Percentiles rank a stretch among this genome's conserved stretches.
phyloP scores from a whole-genome alignment of 257 asterid species.

The Ilex asprella region DNA sequence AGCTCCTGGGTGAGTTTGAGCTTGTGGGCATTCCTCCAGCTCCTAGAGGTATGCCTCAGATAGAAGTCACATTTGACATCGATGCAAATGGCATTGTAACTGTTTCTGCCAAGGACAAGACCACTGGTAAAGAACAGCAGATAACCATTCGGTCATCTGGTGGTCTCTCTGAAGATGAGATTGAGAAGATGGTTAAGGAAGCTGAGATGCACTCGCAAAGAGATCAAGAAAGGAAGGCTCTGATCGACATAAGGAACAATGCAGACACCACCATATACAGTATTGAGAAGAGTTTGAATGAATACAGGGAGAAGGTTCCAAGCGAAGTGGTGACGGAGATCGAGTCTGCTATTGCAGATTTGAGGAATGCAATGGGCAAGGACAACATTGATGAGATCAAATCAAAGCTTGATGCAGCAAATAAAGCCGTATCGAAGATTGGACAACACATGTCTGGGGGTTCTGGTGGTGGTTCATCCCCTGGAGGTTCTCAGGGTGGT shows the following conservation, averaged over 20 bases:
- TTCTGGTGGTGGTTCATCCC: conserved; percentile 23
- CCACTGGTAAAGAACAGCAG: conserved; percentile 70
- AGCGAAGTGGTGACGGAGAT: conserved; percentile 54
- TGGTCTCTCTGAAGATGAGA: conserved; percentile 68
- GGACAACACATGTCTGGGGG: conserved; percentile 72
- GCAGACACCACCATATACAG: conserved; percentile 72
- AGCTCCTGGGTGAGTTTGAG: conserved; percentile 72
- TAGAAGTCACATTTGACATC: conserved; percentile 78
- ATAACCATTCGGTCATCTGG: conserved; percentile 75
- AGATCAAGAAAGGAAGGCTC: conserved; percentile 57
- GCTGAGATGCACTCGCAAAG: conserved; percentile 65
- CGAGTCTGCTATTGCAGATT: conserved; percentile 48
- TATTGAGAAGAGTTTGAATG: conserved; percentile 61
- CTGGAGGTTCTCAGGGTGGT: conserved; percentile 53
- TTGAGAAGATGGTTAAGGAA: conserved; percentile 76
- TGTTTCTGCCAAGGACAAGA: conserved; percentile 78
- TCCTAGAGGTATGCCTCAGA: conserved; percentile 79
- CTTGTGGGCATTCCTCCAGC: conserved; percentile 80
- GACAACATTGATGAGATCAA: conserved; percentile 53
- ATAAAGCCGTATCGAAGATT: conserved; percentile 70
- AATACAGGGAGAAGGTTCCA: conserved; percentile 67
- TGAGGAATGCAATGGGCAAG: conserved; percentile 42
- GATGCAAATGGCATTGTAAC: conserved; percentile 85
- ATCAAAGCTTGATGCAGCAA: conserved; percentile 61
- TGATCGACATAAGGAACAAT: conserved; percentile 50